Evolutionary conservation across 495 filamentous ascomycete species (phyloP).

Genomic region (Xylaria intraflava): DNA sequence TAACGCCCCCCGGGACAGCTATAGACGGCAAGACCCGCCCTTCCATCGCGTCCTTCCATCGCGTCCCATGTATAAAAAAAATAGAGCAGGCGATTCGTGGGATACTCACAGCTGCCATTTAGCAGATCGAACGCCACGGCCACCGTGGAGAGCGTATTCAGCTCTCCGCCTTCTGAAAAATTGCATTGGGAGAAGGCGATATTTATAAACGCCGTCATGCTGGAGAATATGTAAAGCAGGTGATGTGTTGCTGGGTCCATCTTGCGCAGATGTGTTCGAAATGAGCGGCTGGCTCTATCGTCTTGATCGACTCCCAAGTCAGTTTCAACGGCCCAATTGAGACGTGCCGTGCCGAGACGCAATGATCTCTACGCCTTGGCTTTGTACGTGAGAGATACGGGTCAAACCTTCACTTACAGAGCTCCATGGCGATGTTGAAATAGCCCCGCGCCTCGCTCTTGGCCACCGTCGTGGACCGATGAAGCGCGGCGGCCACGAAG

Average conservation of each 20-base stretch:
- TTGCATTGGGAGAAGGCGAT: constrained; percentile 21
- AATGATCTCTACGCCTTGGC: background rate
- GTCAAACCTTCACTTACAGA: constrained; percentile 11
- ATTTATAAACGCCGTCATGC: constrained; percentile 26
- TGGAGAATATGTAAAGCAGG: constrained; percentile 28
- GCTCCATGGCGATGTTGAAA: constrained; percentile 25
- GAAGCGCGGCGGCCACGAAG: constrained; percentile 26
- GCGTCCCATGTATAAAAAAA: no score
- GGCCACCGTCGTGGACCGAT: constrained; percentile 16
- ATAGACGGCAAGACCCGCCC: background rate
- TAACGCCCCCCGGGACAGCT: background rate
- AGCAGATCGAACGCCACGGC: constrained; percentile 26
- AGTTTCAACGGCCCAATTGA: background rate
- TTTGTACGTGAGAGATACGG: background rate
- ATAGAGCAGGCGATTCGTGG: background rate
- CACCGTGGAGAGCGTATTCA: constrained; percentile 9
- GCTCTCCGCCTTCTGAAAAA: constrained; percentile 6
- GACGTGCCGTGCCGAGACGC: no score
- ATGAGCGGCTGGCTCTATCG: constrained; percentile 26
- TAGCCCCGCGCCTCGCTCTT: constrained; percentile 19
- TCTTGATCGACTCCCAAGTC: constrained; percentile 4
- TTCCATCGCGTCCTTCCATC: no score
- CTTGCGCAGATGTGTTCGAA: constrained; percentile 21
- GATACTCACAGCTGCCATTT: constrained; percentile 17
- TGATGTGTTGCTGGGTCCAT: constrained; percentile 23